Percentiles rank a stretch among this genome's conserved stretches.
These are phyloP conservation scores for Tuctoria greenei DNA, from an alignment of 176 grass and related monocot genomes.

Conservation along the genomic window DNA sequence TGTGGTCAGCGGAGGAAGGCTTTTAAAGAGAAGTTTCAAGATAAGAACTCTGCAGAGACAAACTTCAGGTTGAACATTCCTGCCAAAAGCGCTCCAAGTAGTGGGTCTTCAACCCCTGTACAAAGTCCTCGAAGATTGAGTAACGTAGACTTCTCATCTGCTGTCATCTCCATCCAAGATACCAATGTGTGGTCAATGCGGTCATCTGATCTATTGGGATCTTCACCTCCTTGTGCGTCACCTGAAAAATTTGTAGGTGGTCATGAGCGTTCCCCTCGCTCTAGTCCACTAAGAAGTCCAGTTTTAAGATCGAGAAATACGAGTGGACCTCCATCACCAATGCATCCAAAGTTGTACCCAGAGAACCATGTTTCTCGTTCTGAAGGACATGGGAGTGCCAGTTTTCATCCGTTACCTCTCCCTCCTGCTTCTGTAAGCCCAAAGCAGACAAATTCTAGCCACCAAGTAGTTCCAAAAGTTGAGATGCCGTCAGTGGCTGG, in stretches of 20 bases:
- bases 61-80: constrained; percentile 67
- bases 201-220: constrained; percentile 43
- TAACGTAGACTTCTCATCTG: constrained; percentile 50
- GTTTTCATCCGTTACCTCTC: constrained; percentile 74
- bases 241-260: constrained; percentile 51
- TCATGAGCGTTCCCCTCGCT: constrained; percentile 57
- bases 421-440: constrained; percentile 63
- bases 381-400: constrained; percentile 42
- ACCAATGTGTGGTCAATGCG: constrained; percentile 48
- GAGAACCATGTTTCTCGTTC: constrained; percentile 46
- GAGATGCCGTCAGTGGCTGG: constrained; percentile 55
- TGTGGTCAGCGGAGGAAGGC: constrained; percentile 48
- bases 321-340: constrained; percentile 67
- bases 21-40: constrained; percentile 54
- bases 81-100: constrained; percentile 75
- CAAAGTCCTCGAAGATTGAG: constrained; percentile 57
- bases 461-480: constrained; percentile 49
- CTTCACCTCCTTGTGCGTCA: constrained; percentile 45
- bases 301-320: constrained; percentile 53
- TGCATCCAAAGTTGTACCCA: constrained; percentile 51
- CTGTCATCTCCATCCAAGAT: constrained; percentile 38
- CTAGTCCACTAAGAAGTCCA: constrained; percentile 53
- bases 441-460: constrained; percentile 41
- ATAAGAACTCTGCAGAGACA: constrained; percentile 46
- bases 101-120: constrained; percentile 74